phyloP scores from a whole-genome alignment of 768 basidiomycete species.

The Trametes cinnabarina region DNA sequence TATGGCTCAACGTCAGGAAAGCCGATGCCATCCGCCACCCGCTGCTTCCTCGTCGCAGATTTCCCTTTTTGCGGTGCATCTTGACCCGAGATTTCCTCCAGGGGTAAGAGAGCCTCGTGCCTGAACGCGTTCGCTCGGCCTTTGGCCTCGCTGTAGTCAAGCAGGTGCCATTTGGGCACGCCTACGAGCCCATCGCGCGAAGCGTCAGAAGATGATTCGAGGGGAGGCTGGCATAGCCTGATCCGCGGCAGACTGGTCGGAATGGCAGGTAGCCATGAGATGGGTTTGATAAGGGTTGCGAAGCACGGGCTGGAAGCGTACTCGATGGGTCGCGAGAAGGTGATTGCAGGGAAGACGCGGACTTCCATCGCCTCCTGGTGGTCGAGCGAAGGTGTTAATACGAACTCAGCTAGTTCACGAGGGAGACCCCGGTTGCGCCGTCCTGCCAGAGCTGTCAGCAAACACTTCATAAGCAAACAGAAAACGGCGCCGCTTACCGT shows the following conservation, averaged over 20 bases:
- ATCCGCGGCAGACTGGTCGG: constrained; percentile 12
- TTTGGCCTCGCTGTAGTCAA: not conserved
- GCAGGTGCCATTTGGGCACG: constrained; percentile 2
- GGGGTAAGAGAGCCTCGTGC: constrained; percentile 4
- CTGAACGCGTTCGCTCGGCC: constrained; percentile 11
- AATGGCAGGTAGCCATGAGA: constrained; percentile 12
- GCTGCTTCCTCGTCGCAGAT: not conserved
- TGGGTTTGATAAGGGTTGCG: constrained; percentile 14
- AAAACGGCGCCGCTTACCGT: not conserved
- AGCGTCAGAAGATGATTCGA: not conserved
- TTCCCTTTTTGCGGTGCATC: not conserved
- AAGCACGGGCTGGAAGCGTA: constrained; percentile 10
- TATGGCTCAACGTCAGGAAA: constrained; percentile 15
- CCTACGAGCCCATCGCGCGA: constrained; percentile 6
- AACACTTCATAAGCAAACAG: not conserved
- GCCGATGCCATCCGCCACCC: constrained; percentile 6
- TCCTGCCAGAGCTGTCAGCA: not conserved
- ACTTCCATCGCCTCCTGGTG: constrained; percentile 7
- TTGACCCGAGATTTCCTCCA: not conserved
- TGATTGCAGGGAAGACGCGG: constrained; percentile 14
- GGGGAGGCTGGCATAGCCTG: constrained; percentile 15
- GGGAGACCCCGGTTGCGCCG: constrained; percentile 16
- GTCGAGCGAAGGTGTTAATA: constrained; percentile 14
- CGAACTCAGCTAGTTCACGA: constrained; percentile 19
- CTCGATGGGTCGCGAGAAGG: constrained; percentile 7